Conservation (phyloP, 352 stramenopile species). For the Blastocystis sp. region DNA sequence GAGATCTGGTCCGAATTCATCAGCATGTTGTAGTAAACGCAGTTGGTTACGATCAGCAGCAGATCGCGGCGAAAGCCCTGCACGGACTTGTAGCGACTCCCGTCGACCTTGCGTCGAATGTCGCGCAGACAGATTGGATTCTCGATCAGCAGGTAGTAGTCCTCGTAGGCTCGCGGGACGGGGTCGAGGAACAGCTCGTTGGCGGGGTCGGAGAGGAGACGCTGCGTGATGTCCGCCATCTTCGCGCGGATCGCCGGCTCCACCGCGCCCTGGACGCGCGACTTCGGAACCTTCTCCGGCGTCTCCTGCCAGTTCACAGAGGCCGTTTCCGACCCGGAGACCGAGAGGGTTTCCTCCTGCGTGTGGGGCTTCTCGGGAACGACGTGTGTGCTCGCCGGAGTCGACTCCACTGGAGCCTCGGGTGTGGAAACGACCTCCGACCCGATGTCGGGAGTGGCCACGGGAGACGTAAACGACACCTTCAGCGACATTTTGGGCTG, state of each 20-base stretch:
- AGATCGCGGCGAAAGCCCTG: not conserved
- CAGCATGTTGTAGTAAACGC: conserved; percentile 54
- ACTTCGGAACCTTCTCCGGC: not conserved
- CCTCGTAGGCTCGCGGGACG: not conserved
- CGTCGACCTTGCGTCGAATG: not conserved
- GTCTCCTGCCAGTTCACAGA: not conserved
- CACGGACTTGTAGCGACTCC: not conserved
- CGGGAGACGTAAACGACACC: not conserved
- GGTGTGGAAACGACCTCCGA: conserved; percentile 16
- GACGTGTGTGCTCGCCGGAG: not conserved
- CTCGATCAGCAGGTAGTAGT: conserved; percentile 37
- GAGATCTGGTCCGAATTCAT: not conserved
- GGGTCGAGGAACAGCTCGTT: conserved; percentile 42
- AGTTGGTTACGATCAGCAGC: conserved; percentile 16
- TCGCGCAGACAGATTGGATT: conserved; percentile 37
- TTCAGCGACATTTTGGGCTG: not conserved
- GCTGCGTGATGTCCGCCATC: not conserved
- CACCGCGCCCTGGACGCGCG: not conserved
- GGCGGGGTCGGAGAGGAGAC: not conserved
- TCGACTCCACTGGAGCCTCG: not conserved
- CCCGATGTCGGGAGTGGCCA: not conserved
- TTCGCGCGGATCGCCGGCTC: not conserved
- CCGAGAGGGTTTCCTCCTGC: not conserved
- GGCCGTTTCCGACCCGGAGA: not conserved
- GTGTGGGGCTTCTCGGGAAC: not conserved